These are phyloP conservation scores for Cyclospora cayetanensis DNA, from an alignment of 169 alveolate genomes.

Conservation along the genomic window DNA sequence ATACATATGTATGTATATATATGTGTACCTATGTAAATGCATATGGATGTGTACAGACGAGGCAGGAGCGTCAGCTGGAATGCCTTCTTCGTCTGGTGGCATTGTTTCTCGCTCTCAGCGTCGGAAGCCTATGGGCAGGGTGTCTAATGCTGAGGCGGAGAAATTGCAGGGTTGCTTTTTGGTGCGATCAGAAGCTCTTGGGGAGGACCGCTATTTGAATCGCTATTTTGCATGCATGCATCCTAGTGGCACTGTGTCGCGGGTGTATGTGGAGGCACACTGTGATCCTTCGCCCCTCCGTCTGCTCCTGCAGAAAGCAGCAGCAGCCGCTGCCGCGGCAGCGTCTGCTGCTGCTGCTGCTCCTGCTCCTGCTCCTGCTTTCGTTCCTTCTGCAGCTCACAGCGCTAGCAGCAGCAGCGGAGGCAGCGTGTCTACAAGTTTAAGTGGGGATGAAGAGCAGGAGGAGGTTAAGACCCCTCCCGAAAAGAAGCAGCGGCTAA, in stretches of 20 bases:
- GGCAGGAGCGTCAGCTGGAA: background rate
- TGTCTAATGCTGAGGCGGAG: constrained; percentile 55
- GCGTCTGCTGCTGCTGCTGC: background rate
- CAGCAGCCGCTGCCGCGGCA: constrained; percentile 2
- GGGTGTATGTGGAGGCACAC: constrained; percentile 59
- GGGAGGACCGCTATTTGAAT: constrained; percentile 57
- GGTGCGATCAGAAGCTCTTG: constrained; percentile 36
- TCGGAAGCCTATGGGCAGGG: constrained; percentile 68
- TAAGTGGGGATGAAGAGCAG: background rate
- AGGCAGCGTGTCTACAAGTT: background rate
- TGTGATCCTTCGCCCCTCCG: constrained; percentile 7
- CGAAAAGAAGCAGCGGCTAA: background rate
- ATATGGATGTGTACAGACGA: background rate
- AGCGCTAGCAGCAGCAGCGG: constrained; percentile 3
- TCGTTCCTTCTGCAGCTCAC: background rate
- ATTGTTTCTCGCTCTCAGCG: background rate
- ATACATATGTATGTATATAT: no score
- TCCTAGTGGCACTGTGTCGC: constrained; percentile 37
- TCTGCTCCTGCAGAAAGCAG: constrained; percentile 9
- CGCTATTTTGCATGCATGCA: constrained; percentile 34
- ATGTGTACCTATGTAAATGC: no score
- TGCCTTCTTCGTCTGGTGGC: background rate
- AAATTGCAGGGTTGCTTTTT: constrained; percentile 33
- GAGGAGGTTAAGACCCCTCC: background rate
- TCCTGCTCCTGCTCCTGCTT: background rate